Evolutionary conservation across 2,329 filamentous ascomycete species (phyloP), one percentile per base, ranked within the genome.

Genomic region (Pestalotiopsis sp.): DNA sequence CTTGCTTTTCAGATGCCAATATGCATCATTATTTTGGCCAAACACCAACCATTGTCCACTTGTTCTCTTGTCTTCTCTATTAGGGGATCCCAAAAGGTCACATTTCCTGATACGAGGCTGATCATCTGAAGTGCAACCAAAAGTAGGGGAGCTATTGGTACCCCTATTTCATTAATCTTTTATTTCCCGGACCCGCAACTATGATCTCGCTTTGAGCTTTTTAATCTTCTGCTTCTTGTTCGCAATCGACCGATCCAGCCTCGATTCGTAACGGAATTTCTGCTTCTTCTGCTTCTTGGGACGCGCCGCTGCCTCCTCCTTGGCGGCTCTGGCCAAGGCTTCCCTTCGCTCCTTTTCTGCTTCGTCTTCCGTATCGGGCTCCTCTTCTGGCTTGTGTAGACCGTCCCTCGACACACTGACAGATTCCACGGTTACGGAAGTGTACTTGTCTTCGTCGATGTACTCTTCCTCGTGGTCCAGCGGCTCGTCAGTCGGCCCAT

Each of bases 361-460:
- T 4, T 80, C 78, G 25, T 82, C 80, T n/a, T 80, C 79, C 11
- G 79, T 76, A 11, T 74, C 77, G 69, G 76, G 79, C 68, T 82
- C 73, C 58, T 83, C 78, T 3, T 80, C 80, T 2, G 85, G 84
- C 74, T 88, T 91, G 68, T 88, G 85, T 62, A 97, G 82, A 0
- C 93, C 93, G 67, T 94, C 90, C 72, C 89, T 89, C 13, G 92
- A 91, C 17, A 97, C 88, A 71, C 91, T 92, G 73, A 99, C 94
- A 12, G 93, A 92, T 79, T 98, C 95, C 1, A 99, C 91, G 0
- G 93, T 98, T 31, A 99, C 96, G 0, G 94, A 97, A 0, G 96
- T 98, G 79, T 94, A 98, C 77, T 92, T 93, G 79, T 98, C 95
- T 79, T 98, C 96, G 79, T 99, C 96, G 72, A 98, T 89, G 81